Evolutionary conservation across 2,329 filamentous ascomycete genomes (phyloP), one percentile per base, ranked within the genome.

Genomic region (Dryadomyces quercus-mongolicae): DNA sequence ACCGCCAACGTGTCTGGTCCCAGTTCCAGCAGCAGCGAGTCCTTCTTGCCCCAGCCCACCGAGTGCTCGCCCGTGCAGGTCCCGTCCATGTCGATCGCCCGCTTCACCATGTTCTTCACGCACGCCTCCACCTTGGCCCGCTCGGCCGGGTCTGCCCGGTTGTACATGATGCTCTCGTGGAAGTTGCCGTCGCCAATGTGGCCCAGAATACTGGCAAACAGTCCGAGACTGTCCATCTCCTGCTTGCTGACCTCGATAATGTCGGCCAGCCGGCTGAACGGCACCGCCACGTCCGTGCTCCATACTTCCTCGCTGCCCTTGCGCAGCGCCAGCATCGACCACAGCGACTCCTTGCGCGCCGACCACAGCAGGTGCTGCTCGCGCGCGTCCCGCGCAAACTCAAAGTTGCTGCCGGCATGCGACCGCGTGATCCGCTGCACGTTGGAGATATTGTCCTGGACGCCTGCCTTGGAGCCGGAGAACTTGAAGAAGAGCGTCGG

Each of bases 141-240:
- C 68, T 95, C 86, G 25, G 75, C 80, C 3, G 80, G 76, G 54
- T 90, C 75, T 22, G 74, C 76, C 25, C 79, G 78, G 68, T 93
- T 81, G 67, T 95, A 96, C 70, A 96, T 85, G 69, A 96, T 93
- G 65, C 85, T 88, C 66, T 91, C 85, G 67, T 96, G 91, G 71
- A 96, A 96, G 68, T 96, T 96, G 42, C 91, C 91, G 64, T 95
- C 91, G 13, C 91, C 91, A 55, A 96, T 85, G 64, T 96, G 91
- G 3, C 91, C 91, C 4, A 96, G 73, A 31, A 95, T 87, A 62
- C 86, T 90, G 1, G 89, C 88, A 65, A 95, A 95, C 1, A 95
- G 71, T 0, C 88, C 89, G 12, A 95, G 74, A 13, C 88, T 82
- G 63, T 92, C 86, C 77, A 95, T 84, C 64, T 95, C 88, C 65